Base-by-base conservation (phyloP, 1,284 basidiomycete genomes). In the Ceratobasidium sp. region DNA sequence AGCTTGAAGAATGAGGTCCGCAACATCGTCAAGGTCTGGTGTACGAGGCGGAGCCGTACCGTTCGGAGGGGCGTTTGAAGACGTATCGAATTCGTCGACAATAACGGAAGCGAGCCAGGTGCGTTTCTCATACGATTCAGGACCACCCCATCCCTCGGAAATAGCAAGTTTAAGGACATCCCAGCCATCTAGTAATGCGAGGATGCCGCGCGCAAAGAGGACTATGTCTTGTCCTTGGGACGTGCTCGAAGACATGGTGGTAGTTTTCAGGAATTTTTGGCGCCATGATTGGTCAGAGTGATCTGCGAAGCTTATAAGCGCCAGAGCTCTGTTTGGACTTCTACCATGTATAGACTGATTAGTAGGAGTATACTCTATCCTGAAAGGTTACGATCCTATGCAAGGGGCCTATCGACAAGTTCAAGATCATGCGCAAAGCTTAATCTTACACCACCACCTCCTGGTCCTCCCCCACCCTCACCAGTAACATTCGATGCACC, bases 91-190 rank as follows among this genome's bases (percentile, higher is more conserved):
- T 26, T 91, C 89, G 84, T 97, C 96, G 78, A 97, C 91, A 81
- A 97, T 88, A 64, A 90, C 90, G 10, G 91, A 91, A 23, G 94
- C 94, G 38, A 97, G 87, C 93, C 94, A 96, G 10, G 89, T 91
- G 78, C 92, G 90, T 85, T 96, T 96, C 80, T 91, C 88, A 1
- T 87, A 87, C 7, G 90, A 89, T 52, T 90, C 89, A 33, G 92
- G 88, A 3, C 94, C 95, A 56, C 95, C 96, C 95, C 95, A 96
- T 80, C 86, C 85, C 82, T 96, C 90, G 77, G 92, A 89, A 54
- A 97, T 91, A 42, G 96, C 95, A 82, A 96, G 87, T 64, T 92
- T 92, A 57, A 97, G 89, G 1, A 92, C 93, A 54, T 93, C 90
- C 96, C 96, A 97, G 79, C 91, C 86, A 33, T 89, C 87, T 71